A percentile compares a stretch with the other conserved stretches of the same genome.
These are phyloP conservation scores for Spathaspora gorwiae DNA, from an alignment of 805 yeast genomes.

Conservation along the genomic window DNA sequence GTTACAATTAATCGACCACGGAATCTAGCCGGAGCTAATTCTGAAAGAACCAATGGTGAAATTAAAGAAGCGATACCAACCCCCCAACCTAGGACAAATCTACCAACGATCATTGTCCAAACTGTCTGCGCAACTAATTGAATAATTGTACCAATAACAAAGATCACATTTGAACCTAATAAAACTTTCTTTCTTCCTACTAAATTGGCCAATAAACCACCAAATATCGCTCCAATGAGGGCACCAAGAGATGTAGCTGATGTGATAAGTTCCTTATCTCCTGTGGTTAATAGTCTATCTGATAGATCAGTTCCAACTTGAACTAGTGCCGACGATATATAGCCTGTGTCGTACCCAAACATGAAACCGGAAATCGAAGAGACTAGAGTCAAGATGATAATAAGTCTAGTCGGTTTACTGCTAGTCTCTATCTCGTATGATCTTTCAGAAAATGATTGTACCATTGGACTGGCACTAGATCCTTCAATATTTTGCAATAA, in stretches of 20 bases:
- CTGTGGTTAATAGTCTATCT: slow-evolving; percentile 56
- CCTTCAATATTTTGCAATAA: not conserved
- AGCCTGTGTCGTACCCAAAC: slow-evolving; percentile 98
- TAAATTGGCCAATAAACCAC: slow-evolving; percentile 79
- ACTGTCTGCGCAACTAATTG: slow-evolving; percentile 78
- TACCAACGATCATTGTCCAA: slow-evolving; percentile 90
- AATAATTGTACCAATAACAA: slow-evolving; percentile 77
- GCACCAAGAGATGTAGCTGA: slow-evolving; percentile 96
- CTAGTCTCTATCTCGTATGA: not conserved
- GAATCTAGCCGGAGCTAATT: slow-evolving; percentile 86
- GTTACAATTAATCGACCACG: slow-evolving; percentile 89
- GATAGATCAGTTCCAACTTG: slow-evolving; percentile 73
- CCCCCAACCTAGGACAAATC: slow-evolving; percentile 93
- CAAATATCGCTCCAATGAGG: slow-evolving; percentile 66
- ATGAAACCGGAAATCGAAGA: slow-evolving; percentile 92
- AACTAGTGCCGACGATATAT: slow-evolving; percentile 89
- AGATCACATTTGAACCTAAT: slow-evolving; percentile 75
- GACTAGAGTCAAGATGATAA: slow-evolving; percentile 63
- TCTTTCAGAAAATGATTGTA: not conserved
- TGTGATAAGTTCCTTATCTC: slow-evolving; percentile 85
- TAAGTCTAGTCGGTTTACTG: slow-evolving; percentile 52
- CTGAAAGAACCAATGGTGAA: slow-evolving; percentile 91
- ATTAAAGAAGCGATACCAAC: slow-evolving; percentile 92
- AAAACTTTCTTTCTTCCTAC: slow-evolving; percentile 83
- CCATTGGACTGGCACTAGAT: not conserved